These are phyloP conservation scores for Cymodocea nodosa DNA, from an alignment of 116 monocot species.

Conservation along the genomic window DNA sequence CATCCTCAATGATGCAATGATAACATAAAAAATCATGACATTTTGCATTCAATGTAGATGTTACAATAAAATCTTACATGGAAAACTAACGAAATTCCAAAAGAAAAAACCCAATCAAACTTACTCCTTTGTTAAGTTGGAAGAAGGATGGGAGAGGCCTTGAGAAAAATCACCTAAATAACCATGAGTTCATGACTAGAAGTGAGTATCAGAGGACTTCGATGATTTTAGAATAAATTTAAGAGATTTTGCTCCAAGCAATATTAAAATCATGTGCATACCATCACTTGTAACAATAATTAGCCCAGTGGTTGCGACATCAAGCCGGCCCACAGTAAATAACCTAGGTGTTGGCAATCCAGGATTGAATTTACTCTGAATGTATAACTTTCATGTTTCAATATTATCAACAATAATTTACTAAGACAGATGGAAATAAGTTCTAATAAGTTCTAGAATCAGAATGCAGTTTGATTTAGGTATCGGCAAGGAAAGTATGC, in stretches of 20 bases:
- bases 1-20: too few relatives aligned
- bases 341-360: constrained; percentile 76
- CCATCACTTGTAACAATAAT: constrained; percentile 93
- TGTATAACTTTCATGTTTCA: neutral
- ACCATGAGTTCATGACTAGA: neutral
- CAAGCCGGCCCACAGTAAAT: constrained; percentile 90
- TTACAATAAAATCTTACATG: too few relatives aligned
- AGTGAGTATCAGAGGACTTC: neutral
- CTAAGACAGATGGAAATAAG: neutral
- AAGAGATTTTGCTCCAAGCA: neutral
- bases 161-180: constrained; percentile 87
- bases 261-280: constrained; percentile 17
- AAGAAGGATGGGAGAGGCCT: constrained; percentile 79
- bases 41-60: too few relatives aligned
- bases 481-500: neutral
- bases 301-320: constrained; percentile 88
- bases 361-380: constrained; percentile 61
- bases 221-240: neutral
- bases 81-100: too few relatives aligned
- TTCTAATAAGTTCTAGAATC: neutral
- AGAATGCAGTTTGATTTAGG: neutral
- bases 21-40: too few relatives aligned
- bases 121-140: constrained; percentile 86
- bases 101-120: neutral
- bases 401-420: neutral